Evolutionary conservation across 2,329 filamentous ascomycete species (phyloP), one percentile per base, ranked within the genome.

Genomic region (Plenodomus biglobosus): DNA sequence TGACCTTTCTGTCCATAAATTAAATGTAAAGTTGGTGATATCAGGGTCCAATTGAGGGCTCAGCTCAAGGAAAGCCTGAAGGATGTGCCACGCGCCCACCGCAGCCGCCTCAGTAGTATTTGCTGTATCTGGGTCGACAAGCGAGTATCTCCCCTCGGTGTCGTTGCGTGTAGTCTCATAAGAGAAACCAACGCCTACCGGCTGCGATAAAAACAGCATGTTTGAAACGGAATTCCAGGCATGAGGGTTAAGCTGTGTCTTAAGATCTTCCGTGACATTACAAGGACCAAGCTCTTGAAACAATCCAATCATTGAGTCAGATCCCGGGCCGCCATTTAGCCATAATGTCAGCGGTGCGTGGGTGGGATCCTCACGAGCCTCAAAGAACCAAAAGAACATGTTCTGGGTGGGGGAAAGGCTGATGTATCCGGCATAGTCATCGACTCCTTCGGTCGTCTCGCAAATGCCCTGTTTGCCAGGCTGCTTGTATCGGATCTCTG

Each of bases 261-360:
- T 69, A 42, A 65, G 52, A 20, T 69, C 68, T 38, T 74, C 68
- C 16, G 74, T 73, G 7, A 62, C 53, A 30, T 63, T 62, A 46
- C 60, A 63, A 16, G 60, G 60, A 3, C 60, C 60, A 40, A 61
- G 55, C 39, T 65, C 66, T 42, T 81, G 75, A 51, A 84, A 83
- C 2, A 84, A 61, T 1, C 81, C 80, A 49, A 83, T 79, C 61
- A 84, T 70, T 8, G 76, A 80, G 50, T 78, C 76, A 43, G 44
- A 48, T 42, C 81, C 81, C 0, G 78, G 78, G 0, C 78, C 79
- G 17, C 79, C 79, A 47, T 80, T 81, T 42, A 81, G 66, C 79
- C 79, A 82, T 8, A 70, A 47, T 0, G 78, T 80, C 44, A 48
- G n/a, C 2, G 10, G 7, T 40, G 65, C 66, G 22, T 70, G 59